phyloP scores from a whole-genome alignment of 1,139 yeast species.

The Debaryomyces subglobosus region DNA sequence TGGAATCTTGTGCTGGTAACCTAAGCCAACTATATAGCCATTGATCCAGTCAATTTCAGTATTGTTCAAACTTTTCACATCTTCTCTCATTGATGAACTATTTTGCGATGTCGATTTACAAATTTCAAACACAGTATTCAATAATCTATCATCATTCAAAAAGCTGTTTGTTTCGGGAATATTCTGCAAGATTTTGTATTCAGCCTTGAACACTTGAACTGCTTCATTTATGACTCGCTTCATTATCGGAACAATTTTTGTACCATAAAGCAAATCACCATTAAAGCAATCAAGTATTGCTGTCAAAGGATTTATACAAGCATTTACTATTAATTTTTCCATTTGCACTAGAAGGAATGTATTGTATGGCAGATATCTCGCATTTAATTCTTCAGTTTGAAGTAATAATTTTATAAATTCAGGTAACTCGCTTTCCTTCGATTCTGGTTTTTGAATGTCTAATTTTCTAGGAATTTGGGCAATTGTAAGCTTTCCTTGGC shows the following conservation, averaged over 20 bases:
- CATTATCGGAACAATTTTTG: conserved; percentile 35
- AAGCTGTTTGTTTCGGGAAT: conserved; percentile 40
- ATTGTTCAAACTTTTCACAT: conserved; percentile 56
- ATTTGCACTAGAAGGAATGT: conserved; percentile 65
- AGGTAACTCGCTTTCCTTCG: conserved; percentile 24
- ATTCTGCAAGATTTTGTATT: conserved; percentile 34
- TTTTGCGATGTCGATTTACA: conserved; percentile 56
- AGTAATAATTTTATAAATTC: conserved; percentile 36
- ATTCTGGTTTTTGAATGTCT: conserved; percentile 12
- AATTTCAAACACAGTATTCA: conserved; percentile 49
- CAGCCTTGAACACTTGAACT: conserved; percentile 37
- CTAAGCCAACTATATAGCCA: conserved; percentile 66
- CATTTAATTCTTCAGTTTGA: conserved; percentile 39
- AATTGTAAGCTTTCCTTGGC: conserved; percentile 61
- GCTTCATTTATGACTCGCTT: conserved; percentile 51
- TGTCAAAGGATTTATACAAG: conserved; percentile 76
- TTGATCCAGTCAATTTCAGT: conserved; percentile 84
- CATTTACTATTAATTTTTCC: conserved; percentile 74
- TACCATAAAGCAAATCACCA: conserved; percentile 59
- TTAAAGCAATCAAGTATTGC: conserved; percentile 71
- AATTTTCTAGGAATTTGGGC: conserved; percentile 18
- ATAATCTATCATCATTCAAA: conserved; percentile 47
- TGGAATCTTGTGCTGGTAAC: conserved; percentile 38
- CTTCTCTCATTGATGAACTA: conserved; percentile 89
- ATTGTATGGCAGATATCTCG: conserved; percentile 49